Evolutionary conservation across 2,329 filamentous ascomycete species (phyloP).

Genomic region (Diaporthe vaccinii): DNA sequence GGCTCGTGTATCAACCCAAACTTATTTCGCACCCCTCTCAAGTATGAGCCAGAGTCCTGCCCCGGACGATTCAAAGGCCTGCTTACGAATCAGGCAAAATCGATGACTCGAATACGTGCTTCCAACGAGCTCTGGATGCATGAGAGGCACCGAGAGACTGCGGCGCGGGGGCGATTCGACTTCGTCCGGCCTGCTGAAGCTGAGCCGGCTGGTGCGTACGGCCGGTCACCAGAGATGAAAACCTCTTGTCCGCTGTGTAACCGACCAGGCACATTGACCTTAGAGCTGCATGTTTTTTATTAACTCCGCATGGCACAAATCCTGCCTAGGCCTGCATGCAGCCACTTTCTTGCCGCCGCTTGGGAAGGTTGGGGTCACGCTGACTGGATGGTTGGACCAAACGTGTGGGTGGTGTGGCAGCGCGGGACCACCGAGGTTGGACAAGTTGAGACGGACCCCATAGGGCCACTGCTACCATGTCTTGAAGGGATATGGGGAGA

Average conservation of each 20-base stretch:
- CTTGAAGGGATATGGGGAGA: slow-evolving; percentile 10
- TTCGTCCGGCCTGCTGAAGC: slow-evolving; percentile 5
- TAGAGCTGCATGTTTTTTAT: slow-evolving; percentile 24
- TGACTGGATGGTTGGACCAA: slow-evolving; percentile 20
- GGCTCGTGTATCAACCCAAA: neutral
- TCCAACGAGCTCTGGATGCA: neutral
- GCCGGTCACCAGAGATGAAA: slow-evolving; percentile 28
- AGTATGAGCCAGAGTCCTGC: neutral
- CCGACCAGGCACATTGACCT: slow-evolving; percentile 12
- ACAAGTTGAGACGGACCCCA: slow-evolving; percentile 21
- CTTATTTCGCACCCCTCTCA: neutral
- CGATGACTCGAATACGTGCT: neutral
- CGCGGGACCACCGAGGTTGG: slow-evolving; percentile 19
- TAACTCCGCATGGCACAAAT: slow-evolving; percentile 31
- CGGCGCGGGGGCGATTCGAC: neutral
- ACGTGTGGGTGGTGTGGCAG: slow-evolving; percentile 28
- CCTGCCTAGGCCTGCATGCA: slow-evolving; percentile 33
- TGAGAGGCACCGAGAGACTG: neutral
- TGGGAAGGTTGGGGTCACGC: slow-evolving; percentile 8
- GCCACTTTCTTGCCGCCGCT: slow-evolving; percentile 12
- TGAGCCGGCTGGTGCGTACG: slow-evolving; percentile 22
- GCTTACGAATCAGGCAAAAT: neutral
- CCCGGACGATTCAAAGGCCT: neutral
- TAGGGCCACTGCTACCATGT: slow-evolving; percentile 13
- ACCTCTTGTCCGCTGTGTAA: slow-evolving; percentile 30